A percentile compares a stretch with the other conserved stretches of the same genome.
Conservation (phyloP, 140 eudicot genomes). For the Oenanthe javanica region DNA sequence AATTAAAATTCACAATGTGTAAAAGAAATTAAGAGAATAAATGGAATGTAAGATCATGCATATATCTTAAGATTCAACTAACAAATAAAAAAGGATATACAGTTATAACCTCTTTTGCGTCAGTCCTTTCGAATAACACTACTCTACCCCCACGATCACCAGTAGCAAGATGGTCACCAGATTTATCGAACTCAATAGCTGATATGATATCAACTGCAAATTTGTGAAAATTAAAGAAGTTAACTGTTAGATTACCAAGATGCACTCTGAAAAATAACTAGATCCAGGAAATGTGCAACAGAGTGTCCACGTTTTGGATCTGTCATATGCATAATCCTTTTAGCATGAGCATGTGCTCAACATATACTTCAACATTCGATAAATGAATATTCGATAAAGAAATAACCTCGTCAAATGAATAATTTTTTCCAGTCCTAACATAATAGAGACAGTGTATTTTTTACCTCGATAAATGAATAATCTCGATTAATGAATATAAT, state of each 20-base stretch:
- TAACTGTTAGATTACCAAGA: neutral
- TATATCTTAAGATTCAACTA: neutral
- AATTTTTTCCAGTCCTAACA: no score
- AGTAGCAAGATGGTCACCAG: conserved; percentile 97
- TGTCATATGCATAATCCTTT: neutral
- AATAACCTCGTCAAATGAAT: no score
- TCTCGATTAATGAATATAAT: no score
- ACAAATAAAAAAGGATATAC: conserved; percentile 7
- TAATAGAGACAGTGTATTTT: no score
- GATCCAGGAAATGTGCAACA: neutral
- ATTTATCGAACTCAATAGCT: conserved; percentile 91
- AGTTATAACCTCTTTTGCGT: conserved; percentile 61
- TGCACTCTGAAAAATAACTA: neutral
- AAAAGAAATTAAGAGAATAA: neutral
- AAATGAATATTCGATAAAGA: no score
- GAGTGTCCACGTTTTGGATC: neutral
- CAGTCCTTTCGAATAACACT: conserved; percentile 91
- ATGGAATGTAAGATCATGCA: neutral
- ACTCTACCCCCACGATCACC: conserved; percentile 99
- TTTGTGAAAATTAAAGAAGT: neutral
- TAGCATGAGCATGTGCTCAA: neutral
- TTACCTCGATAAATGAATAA: no score
- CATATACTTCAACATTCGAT: neutral
- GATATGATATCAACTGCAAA: conserved; percentile 89
- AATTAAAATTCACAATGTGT: neutral